Percentiles rank a stretch among this genome's conserved stretches.
phyloP scores from a whole-genome alignment of 305 asterid species.

The Plantago coronopus region DNA sequence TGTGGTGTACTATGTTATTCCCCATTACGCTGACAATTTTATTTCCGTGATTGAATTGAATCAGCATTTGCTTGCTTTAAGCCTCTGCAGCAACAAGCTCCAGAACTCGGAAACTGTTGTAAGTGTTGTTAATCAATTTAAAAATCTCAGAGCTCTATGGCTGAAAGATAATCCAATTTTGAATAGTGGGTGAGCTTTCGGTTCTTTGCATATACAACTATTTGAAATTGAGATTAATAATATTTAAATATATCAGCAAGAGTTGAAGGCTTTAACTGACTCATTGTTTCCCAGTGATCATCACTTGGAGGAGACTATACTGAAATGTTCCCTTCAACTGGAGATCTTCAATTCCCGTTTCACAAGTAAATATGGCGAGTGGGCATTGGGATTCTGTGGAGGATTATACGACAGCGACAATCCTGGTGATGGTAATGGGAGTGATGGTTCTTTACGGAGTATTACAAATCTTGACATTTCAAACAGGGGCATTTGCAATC shows the following conservation, averaged over 20 bases:
- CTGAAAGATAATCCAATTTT: conserved; percentile 67
- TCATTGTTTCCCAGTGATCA: conserved; percentile 39
- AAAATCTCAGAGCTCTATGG: conserved; percentile 88
- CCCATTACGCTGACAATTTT: conserved; percentile 19
- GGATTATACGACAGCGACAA: conserved; percentile 59
- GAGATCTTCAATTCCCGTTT: conserved; percentile 77
- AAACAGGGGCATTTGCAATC: conserved; percentile 62
- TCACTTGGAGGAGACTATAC: conserved; percentile 49
- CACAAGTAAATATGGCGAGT: conserved; percentile 65
- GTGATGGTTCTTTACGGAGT: conserved; percentile 43
- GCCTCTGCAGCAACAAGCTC: conserved; percentile 75
- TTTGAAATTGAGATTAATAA: conserved; percentile 9
- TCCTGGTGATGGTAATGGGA: conserved; percentile 45
- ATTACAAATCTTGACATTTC: conserved; percentile 80
- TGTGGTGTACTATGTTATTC: conserved; percentile 5
- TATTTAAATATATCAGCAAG: conserved; percentile 3
- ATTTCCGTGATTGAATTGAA: conserved; percentile 19
- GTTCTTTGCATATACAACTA: conserved; percentile 13
- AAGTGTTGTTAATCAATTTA: conserved; percentile 53
- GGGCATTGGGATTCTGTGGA: conserved; percentile 98
- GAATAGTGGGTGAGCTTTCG: conserved; percentile 47
- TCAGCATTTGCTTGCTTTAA: conserved; percentile 75
- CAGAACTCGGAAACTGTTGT: conserved; percentile 44
- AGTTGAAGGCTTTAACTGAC: conserved; percentile 18
- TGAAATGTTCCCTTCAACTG: conserved; percentile 47